These are phyloP conservation scores for Cenchrus fungigraminus DNA, from an alignment of 176 grass and related monocot species.

Conservation along the genomic window DNA sequence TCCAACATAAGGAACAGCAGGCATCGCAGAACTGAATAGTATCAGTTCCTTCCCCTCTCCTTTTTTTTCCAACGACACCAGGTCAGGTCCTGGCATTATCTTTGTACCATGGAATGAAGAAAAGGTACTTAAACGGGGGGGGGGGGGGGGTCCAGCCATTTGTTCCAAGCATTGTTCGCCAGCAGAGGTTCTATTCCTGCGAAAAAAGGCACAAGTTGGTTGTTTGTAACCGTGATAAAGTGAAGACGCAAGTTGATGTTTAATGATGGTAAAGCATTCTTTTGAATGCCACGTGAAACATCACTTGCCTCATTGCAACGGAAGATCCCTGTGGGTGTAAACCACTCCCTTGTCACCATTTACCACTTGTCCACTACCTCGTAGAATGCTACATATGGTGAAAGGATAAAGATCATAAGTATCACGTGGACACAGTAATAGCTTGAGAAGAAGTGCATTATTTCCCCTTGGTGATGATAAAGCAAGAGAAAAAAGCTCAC, in stretches of 20 bases:
- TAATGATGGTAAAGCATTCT: background rate
- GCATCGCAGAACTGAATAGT: slow-evolving; percentile 9
- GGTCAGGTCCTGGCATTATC: background rate
- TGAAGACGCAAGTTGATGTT: background rate
- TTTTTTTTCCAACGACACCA: background rate
- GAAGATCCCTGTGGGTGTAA: slow-evolving; percentile 93
- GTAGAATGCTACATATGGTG: slow-evolving; percentile 67
- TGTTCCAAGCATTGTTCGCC: slow-evolving; percentile 24
- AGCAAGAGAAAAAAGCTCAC: background rate
- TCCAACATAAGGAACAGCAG: slow-evolving; percentile 10
- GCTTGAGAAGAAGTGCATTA: background rate
- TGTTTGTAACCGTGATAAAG: background rate
- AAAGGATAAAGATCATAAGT: slow-evolving; percentile 5
- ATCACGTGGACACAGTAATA: background rate
- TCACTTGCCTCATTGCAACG: slow-evolving; percentile 59
- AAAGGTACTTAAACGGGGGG: background rate
- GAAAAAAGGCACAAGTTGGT: background rate
- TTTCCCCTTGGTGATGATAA: background rate
- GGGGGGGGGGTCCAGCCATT: background rate
- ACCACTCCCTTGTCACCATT: slow-evolving; percentile 89
- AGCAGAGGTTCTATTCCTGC: slow-evolving; percentile 31
- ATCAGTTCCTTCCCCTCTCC: background rate
- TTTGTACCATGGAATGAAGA: slow-evolving; percentile 13
- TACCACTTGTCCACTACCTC: slow-evolving; percentile 91
- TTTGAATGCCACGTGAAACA: background rate